Evolutionary conservation across 768 basidiomycete genomes (phyloP), one percentile per base, ranked within the genome.

Genomic region (Hydnomerulius pinastri): DNA sequence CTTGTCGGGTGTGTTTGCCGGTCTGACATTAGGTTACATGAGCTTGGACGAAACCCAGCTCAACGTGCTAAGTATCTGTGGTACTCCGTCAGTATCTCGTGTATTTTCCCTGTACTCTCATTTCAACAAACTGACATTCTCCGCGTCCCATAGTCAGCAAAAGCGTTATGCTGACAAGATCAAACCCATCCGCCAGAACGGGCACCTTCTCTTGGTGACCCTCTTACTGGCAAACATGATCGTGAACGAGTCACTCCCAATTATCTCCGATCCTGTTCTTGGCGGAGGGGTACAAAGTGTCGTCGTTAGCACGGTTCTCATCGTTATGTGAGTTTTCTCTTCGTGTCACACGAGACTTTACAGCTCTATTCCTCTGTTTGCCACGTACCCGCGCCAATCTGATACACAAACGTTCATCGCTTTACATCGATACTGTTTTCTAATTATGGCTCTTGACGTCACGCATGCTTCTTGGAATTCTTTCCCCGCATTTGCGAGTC

Each of bases 21-120:
- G 93, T 69, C 75, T 94, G 57, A 95, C 93, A 50, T 74, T 95
- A 39, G 92, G 92, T 28, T 94, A 92, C 68, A 93, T 95, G 88
- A 89, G 86, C 58, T 78, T 95, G 66, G 92, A 96, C 70, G 89
- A 89, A 68, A 94, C 92, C 33, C 92, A 94, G 76, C 80, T 96
- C 36, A 86, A 87, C 63, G 93, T 96, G 3, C 71, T 96, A 18
- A 84, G 86, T 55, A 85, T 92, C 53, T 87, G 87, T 48, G 93
- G 93, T 13, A 90, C 88, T 20, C 78, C 86, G 89, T 91, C 59
- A 51, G 88, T 72, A 3, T 28, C 65, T 17, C 17, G 41, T 41
- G 5, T 43, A 30, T 38, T 43, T 32, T 10, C 41, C 47, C 28
- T 50, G 18, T 46, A 10, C 9, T 17, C 36, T 13, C 21, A 2